Base-by-base conservation (phyloP, 83 land plant genomes). In the Thuja plicata region DNA sequence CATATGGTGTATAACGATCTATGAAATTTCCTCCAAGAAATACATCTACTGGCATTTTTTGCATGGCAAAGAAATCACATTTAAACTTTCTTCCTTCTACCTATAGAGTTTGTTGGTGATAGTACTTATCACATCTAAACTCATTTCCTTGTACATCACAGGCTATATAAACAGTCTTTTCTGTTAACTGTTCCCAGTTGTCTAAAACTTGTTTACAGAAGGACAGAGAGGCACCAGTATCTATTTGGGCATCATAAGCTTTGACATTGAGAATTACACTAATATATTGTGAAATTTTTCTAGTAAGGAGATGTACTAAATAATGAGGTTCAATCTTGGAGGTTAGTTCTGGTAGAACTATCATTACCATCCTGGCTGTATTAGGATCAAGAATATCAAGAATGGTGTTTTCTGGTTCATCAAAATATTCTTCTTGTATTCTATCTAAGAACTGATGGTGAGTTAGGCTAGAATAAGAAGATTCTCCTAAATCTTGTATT, bases 321-420 rank as follows among this genome's bases (percentile, higher is more conserved):
- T 66, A 66, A 5, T 17, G n/a, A 0, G 21, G n/a, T 16, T 24
- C n/a, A 5, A 66, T 0, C 6, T 17, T 24, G 17, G 71, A 3
- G 1, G 1, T 17, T 5, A n/a, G 21, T 4, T 24, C 52, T 5
- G 0, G 52, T 9, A 9, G 1, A 10, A 50, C 12, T 9, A 1
- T 9, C 10, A 50, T 45, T 2, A 50, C 12, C 7, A 46, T 5
- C 4, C 8, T 46, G 0, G 4, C 50, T 2, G 1, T 46, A 8
- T 46, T 46, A 8, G 50, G 50, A 8, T 46, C 50, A 2, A 8
- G 50, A 4, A 46, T 8, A 6, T 8, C 8, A 46, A 8, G n/a
- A n/a, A n/a, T n/a, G n/a, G n/a, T n/a, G n/a, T n/a, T 3, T 2
- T 3, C n/a, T n/a, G 0, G 4, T 2, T 46, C 0, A 0, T 5